Evolutionary conservation across 495 filamentous ascomycete species (phyloP).

Genomic region (Neurospora terricola): DNA sequence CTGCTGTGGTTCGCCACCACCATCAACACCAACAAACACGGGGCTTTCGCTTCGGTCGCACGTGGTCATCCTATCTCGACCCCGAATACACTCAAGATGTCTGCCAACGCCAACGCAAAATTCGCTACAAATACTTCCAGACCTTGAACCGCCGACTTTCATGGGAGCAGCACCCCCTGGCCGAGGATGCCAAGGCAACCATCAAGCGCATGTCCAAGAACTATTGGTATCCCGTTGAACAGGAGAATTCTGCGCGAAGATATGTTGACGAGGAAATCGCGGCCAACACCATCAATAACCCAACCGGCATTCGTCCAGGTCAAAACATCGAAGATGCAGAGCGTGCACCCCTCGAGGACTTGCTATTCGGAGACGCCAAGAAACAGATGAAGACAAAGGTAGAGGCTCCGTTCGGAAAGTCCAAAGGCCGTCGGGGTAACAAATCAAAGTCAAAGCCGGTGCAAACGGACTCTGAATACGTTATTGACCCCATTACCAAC

Average conservation of each 20-base stretch:
- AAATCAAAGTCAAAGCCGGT: neutral
- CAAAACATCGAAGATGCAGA: conserved; percentile 30
- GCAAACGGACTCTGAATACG: conserved; percentile 24
- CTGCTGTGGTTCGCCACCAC: conserved; percentile 7
- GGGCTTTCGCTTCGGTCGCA: conserved; percentile 32
- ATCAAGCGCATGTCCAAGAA: conserved; percentile 26
- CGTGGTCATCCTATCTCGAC: conserved; percentile 33
- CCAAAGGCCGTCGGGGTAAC: neutral
- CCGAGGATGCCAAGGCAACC: conserved; percentile 17
- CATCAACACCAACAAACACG: conserved; percentile 29
- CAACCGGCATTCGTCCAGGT: conserved; percentile 22
- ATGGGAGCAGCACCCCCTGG: conserved; percentile 27
- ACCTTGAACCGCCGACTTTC: conserved; percentile 23
- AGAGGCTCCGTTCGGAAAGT: neutral
- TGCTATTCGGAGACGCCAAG: conserved; percentile 18
- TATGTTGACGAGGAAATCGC: conserved; percentile 4
- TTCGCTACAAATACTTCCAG: conserved; percentile 34
- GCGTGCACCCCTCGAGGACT: conserved; percentile 21
- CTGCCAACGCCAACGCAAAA: conserved; percentile 25
- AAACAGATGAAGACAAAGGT: neutral
- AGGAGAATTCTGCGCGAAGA: neutral
- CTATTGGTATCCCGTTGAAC: conserved; percentile 23
- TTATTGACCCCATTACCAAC: conserved; percentile 54
- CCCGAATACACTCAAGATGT: conserved; percentile 26
- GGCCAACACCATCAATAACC: conserved; percentile 6